These are phyloP conservation scores for Stellera chamaejasme DNA, from an alignment of 345 rosid species.

Conservation along the genomic window DNA sequence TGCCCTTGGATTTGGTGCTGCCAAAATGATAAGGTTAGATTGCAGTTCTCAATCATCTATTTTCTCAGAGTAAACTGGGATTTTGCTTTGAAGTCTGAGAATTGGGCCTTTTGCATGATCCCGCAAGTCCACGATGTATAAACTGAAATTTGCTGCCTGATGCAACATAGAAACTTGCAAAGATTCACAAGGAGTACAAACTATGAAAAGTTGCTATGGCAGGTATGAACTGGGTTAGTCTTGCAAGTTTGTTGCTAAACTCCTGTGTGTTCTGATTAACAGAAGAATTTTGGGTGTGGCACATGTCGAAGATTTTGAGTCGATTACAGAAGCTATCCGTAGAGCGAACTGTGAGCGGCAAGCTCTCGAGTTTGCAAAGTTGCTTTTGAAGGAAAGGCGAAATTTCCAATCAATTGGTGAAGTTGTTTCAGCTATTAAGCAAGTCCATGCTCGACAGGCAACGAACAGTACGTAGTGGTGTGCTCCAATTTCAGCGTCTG, in stretches of 20 bases:
- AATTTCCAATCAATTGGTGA: conserved; percentile 55
- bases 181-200: too few relatives aligned
- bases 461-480: conserved; percentile 1
- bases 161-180: too few relatives aligned
- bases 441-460: conserved; percentile 12
- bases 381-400: conserved; percentile 69
- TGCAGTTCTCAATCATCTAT: neutral
- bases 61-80: too few relatives aligned
- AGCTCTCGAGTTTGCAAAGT: conserved; percentile 66
- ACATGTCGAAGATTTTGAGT: conserved; percentile 96
- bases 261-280: conserved; percentile 6
- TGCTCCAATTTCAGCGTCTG: neutral
- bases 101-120: too few relatives aligned
- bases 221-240: neutral
- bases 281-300: conserved; percentile 98
- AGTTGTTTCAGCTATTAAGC: conserved; percentile 51
- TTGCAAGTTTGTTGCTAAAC: neutral
- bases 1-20: conserved; percentile 88
- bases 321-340: conserved; percentile 45
- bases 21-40: conserved; percentile 87
- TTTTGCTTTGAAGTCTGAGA: too few relatives aligned
- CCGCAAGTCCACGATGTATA: too few relatives aligned
- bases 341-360: conserved; percentile 65
- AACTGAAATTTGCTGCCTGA: too few relatives aligned
- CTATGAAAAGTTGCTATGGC: too few relatives aligned